Evolutionary conservation across 345 rosid species (phyloP).

Genomic region (Cardiospermum halicacabum): DNA sequence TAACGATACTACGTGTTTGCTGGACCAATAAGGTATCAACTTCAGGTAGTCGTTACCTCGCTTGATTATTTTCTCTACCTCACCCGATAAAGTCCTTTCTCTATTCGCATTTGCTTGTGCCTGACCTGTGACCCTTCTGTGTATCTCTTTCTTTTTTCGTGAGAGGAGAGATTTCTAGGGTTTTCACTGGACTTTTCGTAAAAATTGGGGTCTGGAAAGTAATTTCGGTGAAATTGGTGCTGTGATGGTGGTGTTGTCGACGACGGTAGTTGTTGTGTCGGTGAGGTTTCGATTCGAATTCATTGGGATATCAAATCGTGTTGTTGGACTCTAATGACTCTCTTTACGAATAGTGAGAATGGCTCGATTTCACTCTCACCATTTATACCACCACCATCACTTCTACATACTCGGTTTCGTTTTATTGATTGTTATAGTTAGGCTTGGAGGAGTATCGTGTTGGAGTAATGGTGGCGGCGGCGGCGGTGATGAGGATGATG

Average conservation of each 20-base stretch:
- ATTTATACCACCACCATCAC: background rate
- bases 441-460: constrained; percentile 26
- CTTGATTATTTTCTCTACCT: background rate
- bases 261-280: no score
- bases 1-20: background rate
- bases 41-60: constrained; percentile 18
- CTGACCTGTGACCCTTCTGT: constrained; percentile 13
- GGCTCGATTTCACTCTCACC: constrained; percentile 46
- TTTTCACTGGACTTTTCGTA: constrained; percentile 19
- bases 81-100: constrained; percentile 16
- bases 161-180: constrained; percentile 32
- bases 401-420: constrained; percentile 17
- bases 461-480: constrained; percentile 11
- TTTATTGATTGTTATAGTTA: constrained; percentile 27
- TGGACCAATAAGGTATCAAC: background rate
- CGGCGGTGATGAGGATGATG: background rate
- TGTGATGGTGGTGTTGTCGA: constrained; percentile 25
- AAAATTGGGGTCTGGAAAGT: background rate
- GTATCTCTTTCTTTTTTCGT: background rate
- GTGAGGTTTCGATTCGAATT: constrained; percentile 25
- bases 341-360: constrained; percentile 33
- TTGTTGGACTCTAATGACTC: constrained; percentile 49
- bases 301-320: constrained; percentile 31
- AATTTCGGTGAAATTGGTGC: background rate
- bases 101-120: constrained; percentile 14